A percentile compares a stretch with the other conserved stretches of the same genome.
Conservation (phyloP, 2,329 filamentous ascomycete genomes). For the Clonostachys solani region DNA sequence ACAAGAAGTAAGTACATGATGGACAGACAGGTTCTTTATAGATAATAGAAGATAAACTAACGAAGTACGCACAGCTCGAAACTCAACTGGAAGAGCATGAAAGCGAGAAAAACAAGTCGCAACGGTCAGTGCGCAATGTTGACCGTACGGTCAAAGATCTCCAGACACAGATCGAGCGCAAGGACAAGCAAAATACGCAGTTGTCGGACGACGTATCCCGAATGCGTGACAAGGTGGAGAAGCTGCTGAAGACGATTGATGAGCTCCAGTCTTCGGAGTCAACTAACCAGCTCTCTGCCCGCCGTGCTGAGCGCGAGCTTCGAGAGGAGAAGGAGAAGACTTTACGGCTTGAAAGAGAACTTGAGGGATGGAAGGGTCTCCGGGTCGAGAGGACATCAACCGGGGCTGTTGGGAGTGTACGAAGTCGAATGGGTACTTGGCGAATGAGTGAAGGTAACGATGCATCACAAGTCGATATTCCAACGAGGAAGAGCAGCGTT, state of each 20-base stretch:
- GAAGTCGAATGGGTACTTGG: slow-evolving; percentile 22
- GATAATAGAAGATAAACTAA: slow-evolving; percentile 17
- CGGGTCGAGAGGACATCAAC: slow-evolving; percentile 55
- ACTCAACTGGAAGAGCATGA: slow-evolving; percentile 81
- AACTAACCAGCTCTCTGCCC: slow-evolving; percentile 71
- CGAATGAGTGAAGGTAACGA: slow-evolving; percentile 32
- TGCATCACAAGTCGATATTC: slow-evolving; percentile 42
- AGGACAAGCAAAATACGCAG: slow-evolving; percentile 80
- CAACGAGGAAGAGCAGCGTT: slow-evolving; percentile 63
- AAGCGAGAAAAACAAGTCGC: slow-evolving; percentile 71
- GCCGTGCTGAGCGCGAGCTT: slow-evolving; percentile 85
- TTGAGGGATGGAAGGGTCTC: slow-evolving; percentile 79
- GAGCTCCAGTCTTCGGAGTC: slow-evolving; percentile 89
- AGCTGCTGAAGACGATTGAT: slow-evolving; percentile 85
- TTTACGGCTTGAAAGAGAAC: slow-evolving; percentile 78
- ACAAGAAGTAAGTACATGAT: slow-evolving; percentile 69
- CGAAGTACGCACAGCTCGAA: slow-evolving; percentile 62
- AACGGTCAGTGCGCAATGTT: slow-evolving; percentile 84
- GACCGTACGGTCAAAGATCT: slow-evolving; percentile 93
- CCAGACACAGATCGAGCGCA: slow-evolving; percentile 85
- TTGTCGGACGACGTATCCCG: slow-evolving; percentile 80
- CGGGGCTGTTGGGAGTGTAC: slow-evolving; percentile 30
- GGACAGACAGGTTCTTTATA: background rate
- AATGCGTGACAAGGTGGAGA: slow-evolving; percentile 85
- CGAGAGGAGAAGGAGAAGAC: slow-evolving; percentile 83